Base-by-base conservation (phyloP, 768 basidiomycete species). In the Hebeloma cylindrosporum region DNA sequence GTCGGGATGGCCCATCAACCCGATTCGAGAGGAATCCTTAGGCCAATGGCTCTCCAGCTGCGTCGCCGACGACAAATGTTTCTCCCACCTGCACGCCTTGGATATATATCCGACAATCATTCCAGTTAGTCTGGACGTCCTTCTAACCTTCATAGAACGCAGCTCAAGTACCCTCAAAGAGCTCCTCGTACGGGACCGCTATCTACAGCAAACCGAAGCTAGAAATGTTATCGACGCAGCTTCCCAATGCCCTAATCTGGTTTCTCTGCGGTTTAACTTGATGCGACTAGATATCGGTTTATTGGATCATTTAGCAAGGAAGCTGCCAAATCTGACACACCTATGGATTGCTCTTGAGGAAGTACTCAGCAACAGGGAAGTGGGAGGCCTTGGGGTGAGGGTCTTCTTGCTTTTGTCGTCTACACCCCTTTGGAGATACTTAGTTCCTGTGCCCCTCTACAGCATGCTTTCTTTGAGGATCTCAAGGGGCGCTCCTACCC, bases 41-140 rank as follows among this genome's bases (percentile, higher is more conserved):
- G 59, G 51, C 28, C 43, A 63, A 13, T 75, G 73, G 67, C 58
- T 76, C 16, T n/a, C 34, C 0, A 35, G 48, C 1, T 62, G 59
- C 22, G 47, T 62, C 11, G 51, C 59, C n/a, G 61, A 68, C 39
- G 43, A 56, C 11, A 34, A 40, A 5, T 53, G 59, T 18, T 64
- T 75, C 30, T 46, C 61, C 2, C 53, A 60, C 23, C 53, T 72
- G 13, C 57, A 58, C n/a, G 41, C 47, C 6, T 51, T 78, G 20
- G 66, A 72, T 16, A 58, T 78, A 23, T 76, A 72, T 49, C 74
- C 74, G 1, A 71, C 73, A 3, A 59, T 56, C 29, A 58, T 57
- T 25, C 40, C 42, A 9, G 50, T 34, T 28, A 72, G 73, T 1
- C 65, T 72, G 22, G 55, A 68, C 16, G 56, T 66, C 3, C 57